Evolutionary conservation across 1,284 basidiomycete species (phyloP), one percentile per base, ranked within the genome.

Genomic region (Agroathelia rolfsii): DNA sequence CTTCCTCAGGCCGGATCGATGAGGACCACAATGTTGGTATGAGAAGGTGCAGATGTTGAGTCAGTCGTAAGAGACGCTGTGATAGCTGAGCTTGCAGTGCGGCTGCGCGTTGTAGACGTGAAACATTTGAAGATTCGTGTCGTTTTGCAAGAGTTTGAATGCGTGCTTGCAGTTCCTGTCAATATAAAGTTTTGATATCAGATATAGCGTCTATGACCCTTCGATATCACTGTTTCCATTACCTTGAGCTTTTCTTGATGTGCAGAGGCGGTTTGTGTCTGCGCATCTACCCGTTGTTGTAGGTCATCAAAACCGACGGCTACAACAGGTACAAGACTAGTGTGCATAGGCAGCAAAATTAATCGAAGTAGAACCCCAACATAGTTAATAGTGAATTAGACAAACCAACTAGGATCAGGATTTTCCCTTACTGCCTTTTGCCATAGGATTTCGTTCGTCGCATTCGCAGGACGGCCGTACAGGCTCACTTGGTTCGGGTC

Each of bases 241-340:
- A 69, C 74, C 53, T 76, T 77, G 18, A 89, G 58, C 39, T 72
- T 73, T 49, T 81, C 72, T 49, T 79, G 73, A 38, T 90, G 86
- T 6, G 69, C 67, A 18, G 66, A 61, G 6, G 81, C 75, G 48
- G 83, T 72, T 35, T 71, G 61, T 12, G 72, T 67, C 55, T 92
- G 88, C 3, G 79, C 82, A 40, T 87, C 79, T 11, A 86, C 77
- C 11, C 88, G 77, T 44, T 75, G 72, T 46, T 84, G 77, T 14
- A 93, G 62, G 47, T 89, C 84, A 41, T 83, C 83, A 42, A 86
- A 89, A 3, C 88, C 85, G 10, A 76, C 63, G 1, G 86, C 88
- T 6, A 89, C 56, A 1, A 82, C 86, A 0, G 88, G 88, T 0
- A 90, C 85, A 43, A 87, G 68, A 42, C 86, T 90, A 49, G 25